Conservation (phyloP, 768 basidiomycete genomes). For the Naganishia antarctica region DNA sequence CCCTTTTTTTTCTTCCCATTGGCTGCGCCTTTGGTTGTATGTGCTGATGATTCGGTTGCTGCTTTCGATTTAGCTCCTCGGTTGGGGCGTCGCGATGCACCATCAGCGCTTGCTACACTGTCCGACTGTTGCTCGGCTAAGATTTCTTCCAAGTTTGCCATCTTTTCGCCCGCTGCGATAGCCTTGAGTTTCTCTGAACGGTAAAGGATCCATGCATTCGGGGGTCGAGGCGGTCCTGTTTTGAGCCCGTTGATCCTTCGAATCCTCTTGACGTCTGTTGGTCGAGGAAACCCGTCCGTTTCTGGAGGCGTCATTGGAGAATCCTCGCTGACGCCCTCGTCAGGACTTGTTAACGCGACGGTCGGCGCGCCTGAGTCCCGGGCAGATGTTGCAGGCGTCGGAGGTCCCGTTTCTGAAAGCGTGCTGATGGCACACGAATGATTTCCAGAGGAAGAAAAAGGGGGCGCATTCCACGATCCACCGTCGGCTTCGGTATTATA, state of each 20-base stretch:
- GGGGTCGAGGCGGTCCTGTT: constrained; percentile 54
- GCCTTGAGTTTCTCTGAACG: constrained; percentile 58
- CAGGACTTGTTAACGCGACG: neutral
- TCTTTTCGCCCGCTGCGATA: constrained; percentile 28
- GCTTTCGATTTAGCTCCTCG: neutral
- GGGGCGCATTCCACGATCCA: neutral
- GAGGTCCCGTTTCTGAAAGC: neutral
- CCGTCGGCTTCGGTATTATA: too few species aligned
- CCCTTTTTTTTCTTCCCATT: neutral
- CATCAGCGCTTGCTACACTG: constrained; percentile 4
- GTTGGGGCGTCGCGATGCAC: neutral
- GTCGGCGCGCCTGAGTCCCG: neutral
- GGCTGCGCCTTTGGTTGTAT: neutral
- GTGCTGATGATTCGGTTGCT: neutral
- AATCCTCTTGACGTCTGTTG: neutral
- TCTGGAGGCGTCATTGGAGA: constrained; percentile 1
- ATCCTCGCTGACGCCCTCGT: neutral
- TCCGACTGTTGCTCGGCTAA: constrained; percentile 18
- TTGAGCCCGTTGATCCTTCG: neutral
- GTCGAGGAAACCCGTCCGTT: neutral
- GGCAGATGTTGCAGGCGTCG: neutral
- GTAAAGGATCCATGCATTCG: constrained; percentile 79
- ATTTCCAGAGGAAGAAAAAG: neutral
- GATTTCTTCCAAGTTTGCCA: constrained; percentile 14
- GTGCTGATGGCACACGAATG: neutral